Evolutionary conservation across 495 filamentous ascomycete species (phyloP), one percentile per base, ranked within the genome.

Genomic region (Xylaria nigripes): DNA sequence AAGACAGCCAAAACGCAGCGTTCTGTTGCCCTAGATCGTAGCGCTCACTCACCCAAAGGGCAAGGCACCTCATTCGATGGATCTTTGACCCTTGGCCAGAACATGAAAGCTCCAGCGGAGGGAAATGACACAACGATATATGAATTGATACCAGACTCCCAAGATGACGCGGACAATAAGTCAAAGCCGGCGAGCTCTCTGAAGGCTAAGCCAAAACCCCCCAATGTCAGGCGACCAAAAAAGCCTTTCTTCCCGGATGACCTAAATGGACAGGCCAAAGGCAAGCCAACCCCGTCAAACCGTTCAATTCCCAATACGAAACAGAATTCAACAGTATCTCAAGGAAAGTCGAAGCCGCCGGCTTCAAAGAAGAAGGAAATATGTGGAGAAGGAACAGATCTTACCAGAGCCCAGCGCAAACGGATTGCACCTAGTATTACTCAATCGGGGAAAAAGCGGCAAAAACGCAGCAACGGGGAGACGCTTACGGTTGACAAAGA

Each of bases 91-190:
- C 6, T 22, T 46, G 18, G n/a, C 21, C 32, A 32, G 32, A 54
- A 22, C 16, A 3, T 25, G 1, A 43, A 42, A 54, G 12, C 8
- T 6, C 1, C 34, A 5, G 6, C n/a, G 12, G 19, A 24, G 3
- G n/a, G 12, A 16, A 21, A 30, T 29, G n/a, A 40, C 1, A n/a
- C 2, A 2, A 23, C 40, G 25, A 8, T 13, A 19, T 15, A 6
- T 21, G 42, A 40, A 22, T 24, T 42, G 24, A 43, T 54, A 54
- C 24, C 44, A 32, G 44, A 48, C 24, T 48, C 51, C 5, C 51
- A 47, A 13, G 44, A 29, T n/a, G 13, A 25, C 6, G 27, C 32
- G 24, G 16, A 19, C 12, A 16, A 27, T 25, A 41, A 45, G 7
- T 32, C 46, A 42, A 3, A 42, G 24, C 22, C 13, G 1, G 18